Conservation (phyloP, 192 early-diverging fungal species). For the Pilaira anomala region DNA sequence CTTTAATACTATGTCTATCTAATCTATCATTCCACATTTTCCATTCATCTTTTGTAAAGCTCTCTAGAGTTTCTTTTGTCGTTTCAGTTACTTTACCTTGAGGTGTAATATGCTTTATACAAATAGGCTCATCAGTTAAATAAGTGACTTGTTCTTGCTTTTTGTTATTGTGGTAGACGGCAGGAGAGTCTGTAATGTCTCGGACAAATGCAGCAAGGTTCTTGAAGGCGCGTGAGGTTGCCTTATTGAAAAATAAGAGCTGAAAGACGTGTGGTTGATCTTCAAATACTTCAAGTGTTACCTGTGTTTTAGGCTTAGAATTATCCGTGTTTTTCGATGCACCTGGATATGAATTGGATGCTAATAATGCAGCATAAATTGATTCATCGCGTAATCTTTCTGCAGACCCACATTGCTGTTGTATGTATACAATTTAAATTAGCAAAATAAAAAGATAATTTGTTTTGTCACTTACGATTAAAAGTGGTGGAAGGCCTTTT, state of each 20-base stretch:
- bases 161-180: not conserved
- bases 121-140: not conserved
- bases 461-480: constrained; percentile 36
- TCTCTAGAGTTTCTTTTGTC: not conserved
- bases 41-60: not conserved
- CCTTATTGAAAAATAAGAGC: constrained; percentile 19
- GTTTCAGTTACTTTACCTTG: constrained; percentile 7
- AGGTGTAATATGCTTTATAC: not conserved
- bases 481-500: constrained; percentile 38
- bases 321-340: not conserved
- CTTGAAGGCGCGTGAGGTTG: constrained; percentile 3
- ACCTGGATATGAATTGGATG: constrained; percentile 15
- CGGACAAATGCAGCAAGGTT: constrained; percentile 22
- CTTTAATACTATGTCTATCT: not conserved
- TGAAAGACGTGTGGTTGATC: constrained; percentile 56
- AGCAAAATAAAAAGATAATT: not conserved
- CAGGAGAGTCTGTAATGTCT: not conserved
- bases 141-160: not conserved
- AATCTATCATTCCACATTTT: constrained; percentile 7
- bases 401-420: constrained; percentile 41
- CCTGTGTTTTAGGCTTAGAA: not conserved
- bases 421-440: not conserved
- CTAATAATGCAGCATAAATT: constrained; percentile 43
- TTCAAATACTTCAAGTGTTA: constrained; percentile 45
- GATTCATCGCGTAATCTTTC: constrained; percentile 49